These are phyloP conservation scores for Emergomyces orientalis DNA, from an alignment of 2,329 filamentous ascomycete genomes.

Conservation along the genomic window DNA sequence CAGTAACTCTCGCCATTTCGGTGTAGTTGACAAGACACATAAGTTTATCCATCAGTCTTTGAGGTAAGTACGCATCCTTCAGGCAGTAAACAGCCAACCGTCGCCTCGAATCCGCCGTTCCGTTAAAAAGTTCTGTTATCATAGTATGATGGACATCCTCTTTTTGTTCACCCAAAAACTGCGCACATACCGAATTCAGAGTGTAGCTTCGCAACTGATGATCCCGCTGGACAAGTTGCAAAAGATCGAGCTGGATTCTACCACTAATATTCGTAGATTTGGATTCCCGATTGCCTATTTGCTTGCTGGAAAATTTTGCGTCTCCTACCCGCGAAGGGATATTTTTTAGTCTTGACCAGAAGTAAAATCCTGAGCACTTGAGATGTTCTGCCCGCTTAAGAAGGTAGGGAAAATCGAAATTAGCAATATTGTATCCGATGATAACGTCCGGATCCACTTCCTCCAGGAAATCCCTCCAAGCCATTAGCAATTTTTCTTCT, in stretches of 20 bases:
- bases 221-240: constrained; percentile 92
- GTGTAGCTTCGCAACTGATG: constrained; percentile 95
- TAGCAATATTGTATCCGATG: constrained; percentile 96
- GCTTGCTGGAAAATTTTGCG: constrained; percentile 89
- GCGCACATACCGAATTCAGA: constrained; percentile 86
- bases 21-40: constrained; percentile 99
- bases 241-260: constrained; percentile 78
- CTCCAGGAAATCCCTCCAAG: constrained; percentile 83
- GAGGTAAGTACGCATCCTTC: constrained; percentile 93
- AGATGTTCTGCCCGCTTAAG: constrained; percentile 79
- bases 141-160: constrained; percentile 98
- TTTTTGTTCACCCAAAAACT: constrained; percentile 94
- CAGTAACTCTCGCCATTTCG: constrained; percentile 98
- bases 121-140: constrained; percentile 97
- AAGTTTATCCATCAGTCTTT: constrained; percentile 90
- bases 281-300: constrained; percentile 93
- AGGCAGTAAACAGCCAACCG: constrained; percentile 91
- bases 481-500: constrained; percentile 83
- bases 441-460: constrained; percentile 93
- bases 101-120: constrained; percentile 82
- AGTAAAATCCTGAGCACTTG: constrained; percentile 70
- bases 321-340: constrained; percentile 63
- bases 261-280: constrained; percentile 94
- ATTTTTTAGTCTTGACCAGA: constrained; percentile 71
- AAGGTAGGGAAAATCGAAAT: constrained; percentile 97